These are phyloP conservation scores for Saccharomyces hybrid DNA, from an alignment of 1,139 yeast genomes.

Conservation along the genomic window DNA sequence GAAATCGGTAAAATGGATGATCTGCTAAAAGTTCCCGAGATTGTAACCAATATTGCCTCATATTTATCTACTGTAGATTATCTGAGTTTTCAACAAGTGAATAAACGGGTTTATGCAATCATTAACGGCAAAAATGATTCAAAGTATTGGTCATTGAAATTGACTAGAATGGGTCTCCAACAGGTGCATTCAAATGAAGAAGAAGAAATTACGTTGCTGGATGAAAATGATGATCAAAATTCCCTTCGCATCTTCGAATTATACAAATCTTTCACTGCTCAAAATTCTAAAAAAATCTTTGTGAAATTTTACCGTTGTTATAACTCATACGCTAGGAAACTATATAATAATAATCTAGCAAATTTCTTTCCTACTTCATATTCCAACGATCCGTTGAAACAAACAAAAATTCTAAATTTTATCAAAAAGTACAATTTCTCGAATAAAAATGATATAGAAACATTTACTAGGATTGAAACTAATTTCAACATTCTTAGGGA, in stretches of 20 bases:
- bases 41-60: conserved; percentile 21
- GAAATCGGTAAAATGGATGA: conserved; percentile 17
- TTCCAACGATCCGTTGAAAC: conserved; percentile 24
- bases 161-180: conserved; percentile 36
- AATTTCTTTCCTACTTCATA: conserved; percentile 22
- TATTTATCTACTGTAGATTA: conserved; percentile 28
- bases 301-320: conserved; percentile 14
- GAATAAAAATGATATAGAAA: conserved; percentile 15
- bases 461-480: conserved; percentile 15
- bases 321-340: conserved; percentile 19
- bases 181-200: conserved; percentile 4
- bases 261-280: conserved; percentile 10
- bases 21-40: conserved; percentile 20
- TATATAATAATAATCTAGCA: conserved; percentile 17
- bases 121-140: conserved; percentile 31
- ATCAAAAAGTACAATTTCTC: conserved; percentile 19
- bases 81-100: conserved; percentile 26
- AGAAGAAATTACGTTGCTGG: conserved; percentile 37
- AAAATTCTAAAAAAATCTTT: conserved; percentile 14
- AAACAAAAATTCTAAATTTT: conserved; percentile 22
- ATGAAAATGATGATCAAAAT: conserved; percentile 20
- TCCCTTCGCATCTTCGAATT: conserved; percentile 25
- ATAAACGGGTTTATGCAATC: conserved; percentile 31
- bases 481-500: conserved; percentile 36
- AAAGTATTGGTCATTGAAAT: conserved; percentile 48